A percentile compares a stretch with the other conserved stretches of the same genome.
Evolutionary conservation across 2,329 filamentous ascomycete species (phyloP).

Genomic region (Grosmannia huntii): DNA sequence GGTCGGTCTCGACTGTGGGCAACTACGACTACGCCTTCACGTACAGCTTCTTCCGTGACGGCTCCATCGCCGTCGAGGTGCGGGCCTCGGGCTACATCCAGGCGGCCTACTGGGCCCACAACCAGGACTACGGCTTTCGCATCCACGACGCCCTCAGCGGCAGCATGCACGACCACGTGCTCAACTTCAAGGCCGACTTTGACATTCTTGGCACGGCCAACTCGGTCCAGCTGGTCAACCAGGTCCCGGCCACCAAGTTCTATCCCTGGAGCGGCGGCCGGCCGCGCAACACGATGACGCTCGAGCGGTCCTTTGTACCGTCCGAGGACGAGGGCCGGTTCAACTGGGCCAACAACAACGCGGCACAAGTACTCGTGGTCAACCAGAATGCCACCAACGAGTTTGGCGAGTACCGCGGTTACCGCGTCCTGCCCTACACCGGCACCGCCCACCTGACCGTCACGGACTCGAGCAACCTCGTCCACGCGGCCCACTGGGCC

Average conservation of each 20-base stretch:
- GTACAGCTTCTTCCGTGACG: slow-evolving; percentile 38
- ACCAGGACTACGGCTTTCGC: slow-evolving; percentile 33
- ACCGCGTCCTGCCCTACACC: slow-evolving; percentile 29
- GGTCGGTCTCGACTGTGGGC: slow-evolving; percentile 35
- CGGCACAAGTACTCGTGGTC: slow-evolving; percentile 34
- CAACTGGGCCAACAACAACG: slow-evolving; percentile 34
- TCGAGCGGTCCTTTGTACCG: slow-evolving; percentile 27
- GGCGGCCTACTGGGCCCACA: slow-evolving; percentile 30
- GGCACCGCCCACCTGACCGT: slow-evolving; percentile 32
- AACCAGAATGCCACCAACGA: slow-evolving; percentile 35
- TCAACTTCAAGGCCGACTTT: slow-evolving; percentile 42
- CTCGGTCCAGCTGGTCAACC: slow-evolving; percentile 24
- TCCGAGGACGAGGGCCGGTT: slow-evolving; percentile 30
- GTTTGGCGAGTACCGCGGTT: slow-evolving; percentile 39
- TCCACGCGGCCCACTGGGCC: slow-evolving; percentile 33
- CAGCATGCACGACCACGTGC: slow-evolving; percentile 41
- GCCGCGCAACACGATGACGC: slow-evolving; percentile 37
- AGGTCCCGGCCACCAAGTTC: slow-evolving; percentile 18
- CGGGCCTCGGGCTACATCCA: slow-evolving; percentile 42
- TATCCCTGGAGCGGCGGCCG: slow-evolving; percentile 38
- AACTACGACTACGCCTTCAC: slow-evolving; percentile 42
- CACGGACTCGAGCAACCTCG: slow-evolving; percentile 31
- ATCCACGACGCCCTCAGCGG: slow-evolving; percentile 35
- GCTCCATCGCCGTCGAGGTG: slow-evolving; percentile 36
- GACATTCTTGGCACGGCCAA: slow-evolving; percentile 36